Evolutionary conservation across 1,139 yeast genomes (phyloP).

Genomic region (Geotrichum klebahnii): DNA sequence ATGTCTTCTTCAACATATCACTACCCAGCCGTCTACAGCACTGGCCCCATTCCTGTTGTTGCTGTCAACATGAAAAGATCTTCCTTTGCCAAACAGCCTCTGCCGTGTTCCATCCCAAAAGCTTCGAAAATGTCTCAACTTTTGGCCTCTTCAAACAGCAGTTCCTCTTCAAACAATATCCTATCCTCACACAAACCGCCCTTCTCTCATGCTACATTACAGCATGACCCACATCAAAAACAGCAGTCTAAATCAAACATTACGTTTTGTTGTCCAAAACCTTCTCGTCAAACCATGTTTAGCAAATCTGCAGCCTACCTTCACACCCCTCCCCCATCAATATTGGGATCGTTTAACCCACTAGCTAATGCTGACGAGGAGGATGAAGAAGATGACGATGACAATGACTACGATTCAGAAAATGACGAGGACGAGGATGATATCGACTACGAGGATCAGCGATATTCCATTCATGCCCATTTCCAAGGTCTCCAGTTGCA

Average conservation of each 20-base stretch:
- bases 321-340: slow-evolving; percentile 13
- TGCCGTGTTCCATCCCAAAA: not conserved
- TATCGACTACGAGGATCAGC: slow-evolving; percentile 2
- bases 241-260: not conserved
- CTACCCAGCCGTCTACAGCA: not conserved
- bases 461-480: not conserved
- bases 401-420: not conserved
- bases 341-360: not conserved
- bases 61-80: too few species aligned
- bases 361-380: slow-evolving; percentile 3
- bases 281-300: slow-evolving; percentile 1
- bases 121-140: slow-evolving; percentile 6
- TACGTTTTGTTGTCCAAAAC: slow-evolving; percentile 10
- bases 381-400: not conserved
- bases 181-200: too few species aligned
- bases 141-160: slow-evolving; percentile 4
- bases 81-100: slow-evolving; percentile 1
- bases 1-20: not conserved
- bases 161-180: too few species aligned
- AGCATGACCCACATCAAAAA: not conserved
- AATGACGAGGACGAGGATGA: slow-evolving; percentile 11
- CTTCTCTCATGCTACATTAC: not conserved
- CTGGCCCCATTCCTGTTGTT: too few species aligned
- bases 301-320: slow-evolving; percentile 6
- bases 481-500: too few species aligned